Percentiles rank a stretch among this genome's conserved stretches.
These are phyloP conservation scores for Canavalia ensiformis DNA, from an alignment of 306 rosid genomes.

Conservation along the genomic window DNA sequence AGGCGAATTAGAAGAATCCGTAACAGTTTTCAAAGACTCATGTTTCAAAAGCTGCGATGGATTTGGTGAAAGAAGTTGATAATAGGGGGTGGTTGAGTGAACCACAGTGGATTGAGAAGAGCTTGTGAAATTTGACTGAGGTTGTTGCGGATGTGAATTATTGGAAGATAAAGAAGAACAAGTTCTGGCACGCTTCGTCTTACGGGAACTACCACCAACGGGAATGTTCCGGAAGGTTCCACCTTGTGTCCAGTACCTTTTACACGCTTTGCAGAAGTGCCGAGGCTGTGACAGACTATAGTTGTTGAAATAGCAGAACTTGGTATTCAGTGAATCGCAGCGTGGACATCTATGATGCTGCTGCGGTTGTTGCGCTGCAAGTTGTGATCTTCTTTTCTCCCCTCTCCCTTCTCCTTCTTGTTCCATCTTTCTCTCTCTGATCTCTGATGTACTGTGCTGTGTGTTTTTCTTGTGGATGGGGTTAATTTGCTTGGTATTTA, in stretches of 20 bases:
- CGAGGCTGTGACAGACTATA: constrained; percentile 72
- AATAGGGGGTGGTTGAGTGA: constrained; percentile 11
- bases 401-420: constrained; percentile 12
- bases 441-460: background rate
- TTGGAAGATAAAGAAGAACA: background rate
- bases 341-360: constrained; percentile 61
- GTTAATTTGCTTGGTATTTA: constrained; percentile 1
- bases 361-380: background rate
- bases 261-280: constrained; percentile 66
- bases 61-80: constrained; percentile 41
- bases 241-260: constrained; percentile 74
- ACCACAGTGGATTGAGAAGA: background rate
- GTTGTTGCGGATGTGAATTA: background rate
- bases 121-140: background rate
- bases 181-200: constrained; percentile 55
- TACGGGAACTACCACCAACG: constrained; percentile 60
- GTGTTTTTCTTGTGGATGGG: constrained; percentile 10
- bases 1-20: constrained; percentile 45
- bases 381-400: background rate
- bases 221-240: constrained; percentile 71
- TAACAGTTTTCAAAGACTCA: constrained; percentile 3
- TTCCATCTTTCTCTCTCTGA: constrained; percentile 33
- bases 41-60: constrained; percentile 35
- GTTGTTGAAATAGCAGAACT: constrained; percentile 73
- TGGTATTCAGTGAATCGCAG: constrained; percentile 63